Conservation (phyloP, 2,329 filamentous ascomycete species). For the Aspergillus sp. region DNA sequence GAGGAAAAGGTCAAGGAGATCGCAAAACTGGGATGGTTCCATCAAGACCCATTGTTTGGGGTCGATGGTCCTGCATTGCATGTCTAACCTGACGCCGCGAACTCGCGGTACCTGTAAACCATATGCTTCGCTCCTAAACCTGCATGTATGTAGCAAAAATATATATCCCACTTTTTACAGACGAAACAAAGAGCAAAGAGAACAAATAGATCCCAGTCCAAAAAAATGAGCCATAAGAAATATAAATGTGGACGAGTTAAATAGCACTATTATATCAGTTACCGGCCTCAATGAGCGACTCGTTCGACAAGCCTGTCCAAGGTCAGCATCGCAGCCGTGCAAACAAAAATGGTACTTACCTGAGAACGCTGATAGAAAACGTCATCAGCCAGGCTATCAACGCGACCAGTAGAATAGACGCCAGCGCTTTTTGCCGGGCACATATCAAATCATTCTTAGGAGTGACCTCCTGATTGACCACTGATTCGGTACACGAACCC, state of each 20-base stretch:
- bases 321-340: conserved; percentile 16
- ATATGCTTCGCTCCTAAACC: neutral
- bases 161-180: no score
- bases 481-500: conserved; percentile 47
- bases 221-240: no score
- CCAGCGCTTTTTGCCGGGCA: conserved; percentile 58
- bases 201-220: neutral
- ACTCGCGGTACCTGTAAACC: neutral
- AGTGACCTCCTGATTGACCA: conserved; percentile 25
- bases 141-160: neutral
- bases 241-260: no score
- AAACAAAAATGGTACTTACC: conserved; percentile 33
- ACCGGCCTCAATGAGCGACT: conserved; percentile 11
- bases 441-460: conserved; percentile 45
- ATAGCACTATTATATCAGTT: no score
- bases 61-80: conserved; percentile 43
- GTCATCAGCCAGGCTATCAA: conserved; percentile 84
- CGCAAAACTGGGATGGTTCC: conserved; percentile 46
- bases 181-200: conserved; percentile 2
- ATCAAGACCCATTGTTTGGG: conserved; percentile 52
- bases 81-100: conserved; percentile 14
- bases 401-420: conserved; percentile 68
- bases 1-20: conserved; percentile 45
- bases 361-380: conserved; percentile 76
- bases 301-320: conserved; percentile 30